These are phyloP conservation scores for Vachellia pachyceras DNA, from an alignment of 306 rosid species.

Conservation along the genomic window DNA sequence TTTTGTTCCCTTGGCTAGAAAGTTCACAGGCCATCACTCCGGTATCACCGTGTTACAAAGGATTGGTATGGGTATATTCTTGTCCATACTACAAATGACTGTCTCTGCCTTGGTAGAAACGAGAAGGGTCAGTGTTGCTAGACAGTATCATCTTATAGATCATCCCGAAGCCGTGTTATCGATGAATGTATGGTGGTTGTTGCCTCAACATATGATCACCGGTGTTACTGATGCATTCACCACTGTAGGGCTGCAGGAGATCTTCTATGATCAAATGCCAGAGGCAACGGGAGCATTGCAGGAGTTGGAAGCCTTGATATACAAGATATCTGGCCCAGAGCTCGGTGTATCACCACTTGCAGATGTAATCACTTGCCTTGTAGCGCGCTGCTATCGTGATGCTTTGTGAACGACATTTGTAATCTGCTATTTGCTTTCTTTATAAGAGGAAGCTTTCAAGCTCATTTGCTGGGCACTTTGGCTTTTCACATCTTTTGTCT, in stretches of 20 bases:
- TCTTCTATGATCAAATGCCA: background rate
- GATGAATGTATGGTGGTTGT: background rate
- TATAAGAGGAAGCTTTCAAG: too few relatives aligned
- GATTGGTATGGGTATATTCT: background rate
- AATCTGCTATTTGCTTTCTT: too few relatives aligned
- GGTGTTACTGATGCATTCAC: background rate
- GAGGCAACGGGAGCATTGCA: background rate
- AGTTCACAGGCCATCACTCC: background rate
- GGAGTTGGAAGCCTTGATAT: background rate
- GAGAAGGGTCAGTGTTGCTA: background rate
- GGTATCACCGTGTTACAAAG: background rate
- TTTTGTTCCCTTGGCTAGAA: background rate
- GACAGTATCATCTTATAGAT: background rate
- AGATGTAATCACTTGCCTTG: too few relatives aligned
- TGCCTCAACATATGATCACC: background rate
- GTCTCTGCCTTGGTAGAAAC: background rate
- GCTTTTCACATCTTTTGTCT: background rate
- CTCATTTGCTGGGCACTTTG: too few relatives aligned
- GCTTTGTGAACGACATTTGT: too few relatives aligned
- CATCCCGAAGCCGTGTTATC: background rate
- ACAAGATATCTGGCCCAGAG: too few relatives aligned
- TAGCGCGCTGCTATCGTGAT: too few relatives aligned
- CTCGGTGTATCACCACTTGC: too few relatives aligned
- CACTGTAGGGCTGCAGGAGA: background rate
- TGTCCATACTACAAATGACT: background rate